phyloP scores from a whole-genome alignment of 768 basidiomycete genomes.

The Tylopilus vinaceipallidus region DNA sequence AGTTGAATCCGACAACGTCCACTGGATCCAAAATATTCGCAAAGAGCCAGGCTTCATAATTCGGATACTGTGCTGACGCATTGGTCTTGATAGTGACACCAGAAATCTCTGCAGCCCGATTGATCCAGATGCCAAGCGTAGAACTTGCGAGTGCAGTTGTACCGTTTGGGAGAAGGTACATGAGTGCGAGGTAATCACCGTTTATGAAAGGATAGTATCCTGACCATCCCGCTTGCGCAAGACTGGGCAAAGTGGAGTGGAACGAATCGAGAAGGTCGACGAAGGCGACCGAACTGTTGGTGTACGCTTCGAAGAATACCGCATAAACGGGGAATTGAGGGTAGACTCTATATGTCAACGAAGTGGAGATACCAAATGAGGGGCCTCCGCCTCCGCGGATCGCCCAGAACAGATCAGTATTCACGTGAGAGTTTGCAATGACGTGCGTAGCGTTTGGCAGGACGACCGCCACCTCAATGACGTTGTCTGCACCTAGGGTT shows the following conservation, averaged over 20 bases:
- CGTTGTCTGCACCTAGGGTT: background rate
- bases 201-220: conserved; percentile 16
- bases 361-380: conserved; percentile 39
- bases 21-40: background rate
- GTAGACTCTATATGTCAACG: conserved; percentile 42
- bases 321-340: conserved; percentile 33
- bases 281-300: background rate
- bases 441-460: background rate
- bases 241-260: conserved; percentile 24
- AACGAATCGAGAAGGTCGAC: background rate
- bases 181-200: background rate
- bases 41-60: background rate
- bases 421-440: conserved; percentile 33
- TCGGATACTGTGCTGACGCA: background rate
- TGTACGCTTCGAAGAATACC: background rate
- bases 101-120: background rate
- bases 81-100: background rate
- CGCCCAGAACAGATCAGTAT: conserved; percentile 52
- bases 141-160: background rate
- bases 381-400: conserved; percentile 5
- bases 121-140: background rate
- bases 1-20: background rate
- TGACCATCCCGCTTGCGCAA: conserved; percentile 41
- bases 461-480: background rate
- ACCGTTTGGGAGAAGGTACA: background rate